phyloP scores from a whole-genome alignment of 257 asterid species.

The Paulownia fortunei region DNA sequence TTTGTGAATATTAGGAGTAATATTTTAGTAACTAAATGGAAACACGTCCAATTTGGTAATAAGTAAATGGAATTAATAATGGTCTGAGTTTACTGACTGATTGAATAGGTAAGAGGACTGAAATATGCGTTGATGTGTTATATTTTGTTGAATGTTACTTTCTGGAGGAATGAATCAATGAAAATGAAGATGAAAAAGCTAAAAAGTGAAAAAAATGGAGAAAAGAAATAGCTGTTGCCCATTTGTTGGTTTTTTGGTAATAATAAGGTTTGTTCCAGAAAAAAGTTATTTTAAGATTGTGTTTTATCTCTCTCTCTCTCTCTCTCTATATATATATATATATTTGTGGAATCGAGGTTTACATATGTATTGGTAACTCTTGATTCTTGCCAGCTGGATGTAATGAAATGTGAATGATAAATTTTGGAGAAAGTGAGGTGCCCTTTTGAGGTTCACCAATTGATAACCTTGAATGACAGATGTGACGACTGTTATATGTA shows the following conservation, averaged over 20 bases:
- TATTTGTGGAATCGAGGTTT: neutral
- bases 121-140: neutral
- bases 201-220: neutral
- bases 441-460: neutral
- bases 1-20: neutral
- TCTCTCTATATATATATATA: no score
- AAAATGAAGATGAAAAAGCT: neutral
- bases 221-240: neutral
- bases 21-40: neutral
- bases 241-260: neutral
- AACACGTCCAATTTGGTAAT: neutral
- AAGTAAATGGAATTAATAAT: neutral
- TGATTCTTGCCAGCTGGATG: neutral
- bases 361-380: neutral
- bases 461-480: neutral
- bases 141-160: neutral
- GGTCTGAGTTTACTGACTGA: neutral
- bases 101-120: neutral
- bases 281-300: neutral
- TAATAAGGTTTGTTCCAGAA: neutral
- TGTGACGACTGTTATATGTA: neutral
- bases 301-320: no score
- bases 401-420: neutral
- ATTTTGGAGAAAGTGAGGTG: conserved; percentile 4
- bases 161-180: neutral